These are phyloP conservation scores for Hippophae gyantsensis DNA, from an alignment of 306 rosid species.

Conservation along the genomic window DNA sequence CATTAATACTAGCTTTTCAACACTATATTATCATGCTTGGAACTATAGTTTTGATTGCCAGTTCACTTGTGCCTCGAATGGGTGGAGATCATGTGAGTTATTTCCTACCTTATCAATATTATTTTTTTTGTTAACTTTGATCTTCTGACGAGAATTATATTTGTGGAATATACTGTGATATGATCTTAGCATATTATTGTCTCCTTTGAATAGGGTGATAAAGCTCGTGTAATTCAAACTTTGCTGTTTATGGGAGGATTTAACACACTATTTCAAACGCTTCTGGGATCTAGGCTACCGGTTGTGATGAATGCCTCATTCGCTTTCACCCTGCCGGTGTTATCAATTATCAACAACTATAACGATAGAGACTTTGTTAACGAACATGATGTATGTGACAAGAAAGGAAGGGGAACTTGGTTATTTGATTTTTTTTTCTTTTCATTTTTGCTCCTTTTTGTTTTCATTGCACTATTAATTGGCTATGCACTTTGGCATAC, in stretches of 20 bases:
- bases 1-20: conserved; percentile 68
- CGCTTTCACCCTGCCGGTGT: conserved; percentile 54
- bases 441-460: neutral
- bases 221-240: conserved; percentile 83
- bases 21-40: conserved; percentile 98
- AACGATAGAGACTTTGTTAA: conserved; percentile 33
- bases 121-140: too few species aligned
- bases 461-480: too few species aligned
- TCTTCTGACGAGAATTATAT: neutral
- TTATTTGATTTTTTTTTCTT: neutral
- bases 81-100: conserved; percentile 74
- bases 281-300: conserved; percentile 85
- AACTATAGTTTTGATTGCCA: conserved; percentile 67
- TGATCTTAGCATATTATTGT: neutral
- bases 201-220: conserved; percentile 52
- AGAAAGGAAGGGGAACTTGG: neutral
- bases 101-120: too few species aligned
- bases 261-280: conserved; percentile 75
- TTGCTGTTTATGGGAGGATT: conserved; percentile 72
- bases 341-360: conserved; percentile 60
- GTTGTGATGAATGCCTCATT: conserved; percentile 68
- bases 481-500: too few species aligned
- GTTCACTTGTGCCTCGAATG: conserved; percentile 65
- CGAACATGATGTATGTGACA: conserved; percentile 53
- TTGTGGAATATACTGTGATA: neutral